Conservation (phyloP, 2,329 filamentous ascomycete genomes). For the Didymella pomorum region DNA sequence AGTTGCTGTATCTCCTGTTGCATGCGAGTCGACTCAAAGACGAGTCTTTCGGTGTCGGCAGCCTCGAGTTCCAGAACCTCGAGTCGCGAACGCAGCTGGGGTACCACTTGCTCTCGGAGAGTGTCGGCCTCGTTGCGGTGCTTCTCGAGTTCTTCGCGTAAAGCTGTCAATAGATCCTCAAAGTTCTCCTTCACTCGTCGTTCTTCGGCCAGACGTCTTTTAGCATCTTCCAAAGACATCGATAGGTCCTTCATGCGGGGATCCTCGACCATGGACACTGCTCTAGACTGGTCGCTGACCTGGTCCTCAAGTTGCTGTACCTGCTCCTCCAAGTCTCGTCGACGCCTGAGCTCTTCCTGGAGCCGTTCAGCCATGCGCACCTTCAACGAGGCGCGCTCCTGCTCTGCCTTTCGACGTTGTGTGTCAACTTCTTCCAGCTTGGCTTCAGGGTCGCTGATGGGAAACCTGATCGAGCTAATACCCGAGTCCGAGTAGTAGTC, state of each 20-base stretch:
- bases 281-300: conserved; percentile 56
- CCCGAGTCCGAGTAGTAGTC: conserved; percentile 99
- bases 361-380: conserved; percentile 85
- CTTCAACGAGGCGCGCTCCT: conserved; percentile 87
- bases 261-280: conserved; percentile 40
- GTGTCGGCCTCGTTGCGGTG: conserved; percentile 90
- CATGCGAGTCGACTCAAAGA: conserved; percentile 83
- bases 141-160: conserved; percentile 82
- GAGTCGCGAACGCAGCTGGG: conserved; percentile 76
- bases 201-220: conserved; percentile 83
- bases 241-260: conserved; percentile 80
- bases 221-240: conserved; percentile 79
- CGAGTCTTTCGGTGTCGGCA: conserved; percentile 73
- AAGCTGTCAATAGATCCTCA: conserved; percentile 85
- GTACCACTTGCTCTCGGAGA: conserved; percentile 85
- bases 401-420: conserved; percentile 82
- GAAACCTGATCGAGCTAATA: conserved; percentile 81
- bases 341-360: conserved; percentile 81
- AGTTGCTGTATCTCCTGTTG: conserved; percentile 76
- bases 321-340: conserved; percentile 81
- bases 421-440: conserved; percentile 78
- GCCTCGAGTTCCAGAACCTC: conserved; percentile 81
- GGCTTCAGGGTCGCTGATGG: conserved; percentile 66
- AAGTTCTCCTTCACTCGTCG: conserved; percentile 89
- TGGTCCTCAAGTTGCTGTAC: conserved; percentile 83